Conservation (phyloP, 257 asterid species). For the Coffea eugenioides region DNA sequence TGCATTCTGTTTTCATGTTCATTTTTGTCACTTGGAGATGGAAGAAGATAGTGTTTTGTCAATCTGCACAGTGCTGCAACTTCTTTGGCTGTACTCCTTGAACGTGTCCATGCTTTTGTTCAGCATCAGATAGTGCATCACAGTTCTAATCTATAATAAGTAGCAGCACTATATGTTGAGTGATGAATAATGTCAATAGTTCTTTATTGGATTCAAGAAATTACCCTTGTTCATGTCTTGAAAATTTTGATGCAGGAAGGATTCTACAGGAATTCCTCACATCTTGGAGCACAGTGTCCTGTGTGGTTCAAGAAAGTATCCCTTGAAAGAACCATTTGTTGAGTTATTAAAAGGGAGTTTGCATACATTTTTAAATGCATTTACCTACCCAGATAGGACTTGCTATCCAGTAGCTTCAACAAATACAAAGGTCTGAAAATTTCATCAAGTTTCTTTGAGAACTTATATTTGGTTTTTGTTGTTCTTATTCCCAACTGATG, state of each 20-base stretch:
- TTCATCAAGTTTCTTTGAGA: constrained; percentile 1
- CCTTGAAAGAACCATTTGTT: constrained; percentile 94
- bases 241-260: constrained; percentile 66
- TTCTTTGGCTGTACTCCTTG: neutral
- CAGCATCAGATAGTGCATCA: neutral
- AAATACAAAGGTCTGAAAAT: constrained; percentile 64
- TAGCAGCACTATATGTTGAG: neutral
- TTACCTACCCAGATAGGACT: constrained; percentile 97
- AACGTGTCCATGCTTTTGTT: neutral
- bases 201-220: neutral
- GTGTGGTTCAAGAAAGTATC: constrained; percentile 98
- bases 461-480: neutral
- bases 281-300: constrained; percentile 93
- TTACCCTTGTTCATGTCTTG: neutral
- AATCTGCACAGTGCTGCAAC: neutral
- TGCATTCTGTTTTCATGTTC: neutral
- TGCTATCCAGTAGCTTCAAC: constrained; percentile 99
- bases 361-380: constrained; percentile 93
- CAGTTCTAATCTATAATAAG: neutral
- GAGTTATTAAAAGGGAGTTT: constrained; percentile 95
- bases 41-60: neutral
- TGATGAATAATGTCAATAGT: neutral
- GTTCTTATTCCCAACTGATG: constrained; percentile 10
- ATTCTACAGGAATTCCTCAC: constrained; percentile 98
- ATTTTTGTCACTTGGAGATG: neutral